phyloP scores from a whole-genome alignment of 2,329 filamentous ascomycete species.

The Aureobasidium sp. region DNA sequence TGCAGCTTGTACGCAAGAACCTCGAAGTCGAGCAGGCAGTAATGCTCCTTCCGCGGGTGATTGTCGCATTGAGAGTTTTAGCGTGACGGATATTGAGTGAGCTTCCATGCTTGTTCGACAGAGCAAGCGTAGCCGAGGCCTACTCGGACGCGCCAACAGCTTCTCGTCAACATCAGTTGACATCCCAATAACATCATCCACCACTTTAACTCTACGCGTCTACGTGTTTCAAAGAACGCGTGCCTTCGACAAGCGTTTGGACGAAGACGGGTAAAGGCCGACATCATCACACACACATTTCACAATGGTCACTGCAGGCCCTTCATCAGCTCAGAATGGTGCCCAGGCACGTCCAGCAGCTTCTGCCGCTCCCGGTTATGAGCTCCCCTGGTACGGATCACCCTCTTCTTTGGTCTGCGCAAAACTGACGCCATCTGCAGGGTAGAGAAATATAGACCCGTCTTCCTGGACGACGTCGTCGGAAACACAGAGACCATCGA shows the following conservation, averaged over 20 bases:
- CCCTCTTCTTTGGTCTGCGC: neutral
- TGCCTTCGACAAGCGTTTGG: neutral
- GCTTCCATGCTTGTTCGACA: neutral
- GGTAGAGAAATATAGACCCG: conserved; percentile 96
- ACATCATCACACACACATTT: conserved; percentile 1
- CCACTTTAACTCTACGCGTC: too few species aligned
- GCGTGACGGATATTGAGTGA: neutral
- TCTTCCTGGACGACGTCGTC: conserved; percentile 93
- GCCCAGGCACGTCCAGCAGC: conserved; percentile 32
- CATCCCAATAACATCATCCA: too few species aligned
- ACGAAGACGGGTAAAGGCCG: neutral
- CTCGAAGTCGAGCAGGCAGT: neutral
- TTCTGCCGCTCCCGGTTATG: conserved; percentile 48
- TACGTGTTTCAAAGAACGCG: neutral
- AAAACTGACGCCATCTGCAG: conserved; percentile 39
- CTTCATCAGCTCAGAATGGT: conserved; percentile 32
- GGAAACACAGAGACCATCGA: conserved; percentile 98
- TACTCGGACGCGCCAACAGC: too few species aligned
- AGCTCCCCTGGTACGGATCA: conserved; percentile 65
- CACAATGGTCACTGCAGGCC: conserved; percentile 41
- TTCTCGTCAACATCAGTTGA: too few species aligned
- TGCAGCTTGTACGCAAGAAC: neutral
- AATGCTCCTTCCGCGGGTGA: neutral
- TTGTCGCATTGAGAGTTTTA: neutral
- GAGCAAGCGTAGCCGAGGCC: neutral